These are phyloP conservation scores for Ustanciosporium gigantosporum DNA, from an alignment of 1,284 basidiomycete genomes.

Conservation along the genomic window DNA sequence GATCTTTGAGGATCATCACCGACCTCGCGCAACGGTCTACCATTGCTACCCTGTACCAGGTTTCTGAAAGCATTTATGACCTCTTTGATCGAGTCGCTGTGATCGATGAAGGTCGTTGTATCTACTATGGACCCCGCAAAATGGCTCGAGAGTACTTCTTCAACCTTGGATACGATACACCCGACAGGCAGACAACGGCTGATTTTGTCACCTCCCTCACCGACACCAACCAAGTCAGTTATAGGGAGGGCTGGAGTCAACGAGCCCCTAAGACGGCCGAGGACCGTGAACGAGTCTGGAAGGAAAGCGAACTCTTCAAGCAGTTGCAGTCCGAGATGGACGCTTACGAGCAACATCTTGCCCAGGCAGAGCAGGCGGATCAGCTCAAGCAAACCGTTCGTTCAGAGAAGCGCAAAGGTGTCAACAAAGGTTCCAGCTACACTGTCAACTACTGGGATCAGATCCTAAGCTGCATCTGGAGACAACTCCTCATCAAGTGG, in stretches of 20 bases:
- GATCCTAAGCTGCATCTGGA: slow-evolving; percentile 39
- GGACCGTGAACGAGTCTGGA: slow-evolving; percentile 49
- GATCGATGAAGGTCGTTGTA: slow-evolving; percentile 47
- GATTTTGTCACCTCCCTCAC: slow-evolving; percentile 70
- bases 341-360: slow-evolving; percentile 44
- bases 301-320: slow-evolving; percentile 25
- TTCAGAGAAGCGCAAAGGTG: slow-evolving; percentile 47
- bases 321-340: slow-evolving; percentile 42
- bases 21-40: slow-evolving; percentile 50
- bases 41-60: slow-evolving; percentile 52
- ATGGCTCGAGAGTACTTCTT: slow-evolving; percentile 44
- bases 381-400: slow-evolving; percentile 24
- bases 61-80: slow-evolving; percentile 46
- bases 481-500: slow-evolving; percentile 49
- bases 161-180: slow-evolving; percentile 48
- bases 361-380: slow-evolving; percentile 31
- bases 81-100: slow-evolving; percentile 48
- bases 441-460: slow-evolving; percentile 47
- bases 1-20: slow-evolving; percentile 45
- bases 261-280: slow-evolving; percentile 60
- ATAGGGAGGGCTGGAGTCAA: slow-evolving; percentile 65
- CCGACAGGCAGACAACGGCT: slow-evolving; percentile 42
- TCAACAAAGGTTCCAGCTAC: slow-evolving; percentile 38
- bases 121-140: slow-evolving; percentile 62
- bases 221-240: slow-evolving; percentile 68